These are phyloP conservation scores for Arachis monticola DNA, from an alignment of 331 rosid species.

Conservation along the genomic window DNA sequence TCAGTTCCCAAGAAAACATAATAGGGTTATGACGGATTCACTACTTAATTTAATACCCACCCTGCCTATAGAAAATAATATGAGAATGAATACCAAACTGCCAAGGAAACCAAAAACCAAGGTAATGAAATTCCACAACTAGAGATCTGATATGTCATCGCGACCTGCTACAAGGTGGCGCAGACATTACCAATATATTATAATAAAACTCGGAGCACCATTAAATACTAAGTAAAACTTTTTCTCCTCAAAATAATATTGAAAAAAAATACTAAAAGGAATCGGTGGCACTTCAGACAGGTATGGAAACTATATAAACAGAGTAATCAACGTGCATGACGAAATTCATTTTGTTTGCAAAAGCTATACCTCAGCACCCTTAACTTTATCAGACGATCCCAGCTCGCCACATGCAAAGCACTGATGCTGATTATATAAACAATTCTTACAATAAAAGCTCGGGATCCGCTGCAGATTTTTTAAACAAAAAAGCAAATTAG, in stretches of 20 bases:
- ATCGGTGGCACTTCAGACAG: not conserved
- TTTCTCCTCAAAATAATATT: constrained; percentile 8
- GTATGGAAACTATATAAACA: not conserved
- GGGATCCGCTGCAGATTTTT: constrained; percentile 59
- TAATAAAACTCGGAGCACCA: not conserved
- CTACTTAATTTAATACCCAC: not conserved
- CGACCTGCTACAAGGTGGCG: constrained; percentile 12
- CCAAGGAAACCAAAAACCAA: not conserved
- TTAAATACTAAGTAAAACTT: constrained; percentile 14
- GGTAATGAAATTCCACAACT: constrained; percentile 18
- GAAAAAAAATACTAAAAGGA: constrained; percentile 6
- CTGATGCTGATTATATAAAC: constrained; percentile 72
- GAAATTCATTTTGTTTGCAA: constrained; percentile 24
- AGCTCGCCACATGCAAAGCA: constrained; percentile 88
- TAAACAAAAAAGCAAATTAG: constrained; percentile 27
- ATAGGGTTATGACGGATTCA: constrained; percentile 7
- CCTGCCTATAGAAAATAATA: constrained; percentile 8
- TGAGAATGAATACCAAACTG: not conserved
- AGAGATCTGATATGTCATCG: not conserved
- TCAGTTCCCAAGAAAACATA: not conserved
- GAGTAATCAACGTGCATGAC: constrained; percentile 14
- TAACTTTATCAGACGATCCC: constrained; percentile 74
- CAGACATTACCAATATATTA: constrained; percentile 9
- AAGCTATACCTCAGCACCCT: constrained; percentile 71
- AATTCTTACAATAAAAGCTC: constrained; percentile 73